Base-by-base conservation (phyloP, 345 rosid species). In the Melaleuca quinquenervia region DNA sequence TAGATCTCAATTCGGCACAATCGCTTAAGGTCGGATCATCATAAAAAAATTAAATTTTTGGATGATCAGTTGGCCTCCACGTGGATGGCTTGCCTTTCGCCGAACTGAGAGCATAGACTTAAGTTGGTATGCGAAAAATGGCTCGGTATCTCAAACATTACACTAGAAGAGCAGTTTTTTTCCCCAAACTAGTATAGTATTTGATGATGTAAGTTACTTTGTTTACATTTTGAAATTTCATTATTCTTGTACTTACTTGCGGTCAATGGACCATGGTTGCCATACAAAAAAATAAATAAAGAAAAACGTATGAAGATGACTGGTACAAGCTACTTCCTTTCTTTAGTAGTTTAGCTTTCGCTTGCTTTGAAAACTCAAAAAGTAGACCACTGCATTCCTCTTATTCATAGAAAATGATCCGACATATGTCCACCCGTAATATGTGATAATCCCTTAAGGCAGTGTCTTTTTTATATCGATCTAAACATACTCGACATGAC, bases 51-150 rank as follows among this genome's bases (percentile, higher is more conserved):
- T n/a, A n/a, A 8, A 8, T 8, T 9, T 11, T 18, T 8, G 8
- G 44, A 1, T 13, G 0, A 11, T 70, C 5, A 20, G 0, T 11
- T 36, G 3, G 0, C 36, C 24, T 18, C 1, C 7, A 8, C 5
- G 18, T 16, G 1, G 0, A 70, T 36, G 13, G 1, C 9, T 70
- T 0, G 2, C 11, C 13, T 70, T 2, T 64, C 0, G 16, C 12
- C 18, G 0, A 32, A 64, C 10, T 9, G 0, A 32, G 9, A 64
- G 16, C 3, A 32, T 64, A 5, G 3, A 32, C 0, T 32, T 36
- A 16, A 64, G 0, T 36, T 18, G 3, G 1, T 8, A 2, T 32
- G 1, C 1, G 6, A 7, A 20, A 29, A 29, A n/a, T 60, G 11
- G 13, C 36, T 60, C 5, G 8, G 7, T 64, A 32, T 29, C 0